Evolutionary conservation across 176 grass and related monocot genomes (phyloP), one percentile per base, ranked within the genome.

Genomic region (Microstegium vimineum): DNA sequence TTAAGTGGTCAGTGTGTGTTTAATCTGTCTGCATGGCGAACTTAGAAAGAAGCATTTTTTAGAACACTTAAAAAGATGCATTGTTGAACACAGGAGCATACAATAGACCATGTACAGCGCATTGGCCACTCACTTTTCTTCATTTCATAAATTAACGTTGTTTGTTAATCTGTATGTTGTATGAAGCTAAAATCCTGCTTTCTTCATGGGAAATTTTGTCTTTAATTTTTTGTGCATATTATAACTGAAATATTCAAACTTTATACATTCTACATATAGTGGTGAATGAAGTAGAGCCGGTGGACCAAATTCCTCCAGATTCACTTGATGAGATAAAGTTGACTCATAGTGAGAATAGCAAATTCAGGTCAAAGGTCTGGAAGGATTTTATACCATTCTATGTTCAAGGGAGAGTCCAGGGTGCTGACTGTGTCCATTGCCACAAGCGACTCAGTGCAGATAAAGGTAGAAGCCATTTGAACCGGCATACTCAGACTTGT

Each of bases 281-380:
- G 72, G 38, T 33, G 31, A 80, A 69, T 84, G 76, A 81, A 41
- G 36, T 80, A 33, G 82, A 89, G 10, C 87, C 76, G 0, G 14
- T 85, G 70, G 77, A 76, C 49, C 52, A 70, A 33, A 69, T 84
- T 81, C 76, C 70, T 69, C 82, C 76, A 85, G 82, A 89, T 37
- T 84, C 87, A 80, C 38, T 80, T 75, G 76, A 85, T 69, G 76
- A 69, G 4, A 70, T 81, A 46, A 81, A 89, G 31, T 75, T 62
- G 80, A 85, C 52, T 69, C 47, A 49, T n/a, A 81, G 70, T 70
- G 87, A 85, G 62, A 89, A 80, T 65, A 80, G 51, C 61, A 90
- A 80, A 90, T 90, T 90, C 84, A 90, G 83, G 69, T 90, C 88
- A 0, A 90, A 86, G 84, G 88, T 90, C 61, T 90, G 88, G 88